phyloP scores from a whole-genome alignment of 345 rosid species.

The Heritiera fomes region DNA sequence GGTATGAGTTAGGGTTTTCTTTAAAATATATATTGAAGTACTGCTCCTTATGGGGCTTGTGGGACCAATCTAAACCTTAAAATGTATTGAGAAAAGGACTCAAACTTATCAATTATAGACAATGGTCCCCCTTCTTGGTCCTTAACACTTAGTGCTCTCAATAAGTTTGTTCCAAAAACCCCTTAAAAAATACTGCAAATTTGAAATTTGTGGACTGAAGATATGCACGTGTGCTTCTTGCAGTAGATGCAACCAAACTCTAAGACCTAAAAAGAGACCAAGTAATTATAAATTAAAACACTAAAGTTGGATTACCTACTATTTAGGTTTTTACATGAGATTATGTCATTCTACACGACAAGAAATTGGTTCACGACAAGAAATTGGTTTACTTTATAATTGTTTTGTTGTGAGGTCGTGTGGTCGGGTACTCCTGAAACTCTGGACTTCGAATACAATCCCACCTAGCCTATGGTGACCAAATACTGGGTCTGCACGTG shows the following conservation, averaged over 20 bases:
- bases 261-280: neutral
- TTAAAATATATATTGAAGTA: neutral
- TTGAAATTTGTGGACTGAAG: conserved; percentile 48
- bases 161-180: conserved; percentile 27
- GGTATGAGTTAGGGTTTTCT: conserved; percentile 25
- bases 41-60: conserved; percentile 12
- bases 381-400: conserved; percentile 1
- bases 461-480: neutral
- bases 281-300: conserved; percentile 11
- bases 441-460: neutral
- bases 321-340: conserved; percentile 16
- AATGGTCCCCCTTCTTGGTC: conserved; percentile 39
- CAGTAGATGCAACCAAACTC: conserved; percentile 30
- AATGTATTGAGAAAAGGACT: conserved; percentile 2
- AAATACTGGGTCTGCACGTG: conserved; percentile 1
- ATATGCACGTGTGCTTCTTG: conserved; percentile 42
- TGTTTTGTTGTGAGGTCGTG: neutral
- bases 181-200: conserved; percentile 25
- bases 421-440: conserved; percentile 14
- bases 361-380: neutral
- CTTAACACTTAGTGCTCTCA: conserved; percentile 33
- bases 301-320: conserved; percentile 34
- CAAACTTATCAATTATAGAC: conserved; percentile 23
- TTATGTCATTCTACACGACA: conserved; percentile 13
- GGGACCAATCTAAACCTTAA: conserved; percentile 21